Percentiles rank a stretch among this genome's conserved stretches.
Evolutionary conservation across 371 early-diverging fungal species (phyloP).

Genomic region (Batkoa obscura): DNA sequence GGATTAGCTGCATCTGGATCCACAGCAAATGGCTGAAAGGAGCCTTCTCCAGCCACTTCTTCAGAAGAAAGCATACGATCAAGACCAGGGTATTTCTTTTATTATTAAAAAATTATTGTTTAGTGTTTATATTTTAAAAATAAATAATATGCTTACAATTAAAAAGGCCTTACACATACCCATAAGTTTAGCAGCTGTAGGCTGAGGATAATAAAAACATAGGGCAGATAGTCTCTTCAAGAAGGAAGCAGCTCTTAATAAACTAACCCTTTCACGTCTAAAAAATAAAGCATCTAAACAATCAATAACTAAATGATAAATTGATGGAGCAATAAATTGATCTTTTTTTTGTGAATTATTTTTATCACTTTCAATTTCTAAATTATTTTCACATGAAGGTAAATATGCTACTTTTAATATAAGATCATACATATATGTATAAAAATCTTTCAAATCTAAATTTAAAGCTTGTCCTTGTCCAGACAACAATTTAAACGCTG

Average conservation of each 20-base stretch:
- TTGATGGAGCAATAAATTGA: conserved; percentile 20
- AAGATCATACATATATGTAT: conserved; percentile 52
- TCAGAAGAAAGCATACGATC: neutral
- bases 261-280: conserved; percentile 17
- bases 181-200: conserved; percentile 22
- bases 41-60: neutral
- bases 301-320: neutral
- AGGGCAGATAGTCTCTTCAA: conserved; percentile 30
- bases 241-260: conserved; percentile 45
- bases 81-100: neutral
- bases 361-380: conserved; percentile 8
- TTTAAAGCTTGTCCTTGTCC: conserved; percentile 76
- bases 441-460: conserved; percentile 74
- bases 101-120: neutral
- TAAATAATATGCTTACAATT: conserved; percentile 10
- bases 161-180: conserved; percentile 20
- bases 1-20: conserved; percentile 4
- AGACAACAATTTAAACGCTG: conserved; percentile 64
- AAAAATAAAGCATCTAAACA: neutral
- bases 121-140: neutral
- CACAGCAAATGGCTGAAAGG: neutral
- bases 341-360: conserved; percentile 33
- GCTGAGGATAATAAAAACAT: conserved; percentile 39
- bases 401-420: conserved; percentile 41
- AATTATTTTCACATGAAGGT: conserved; percentile 13